Evolutionary conservation across 2,329 filamentous ascomycete genomes (phyloP).

Genomic region (Fulvia fulva): DNA sequence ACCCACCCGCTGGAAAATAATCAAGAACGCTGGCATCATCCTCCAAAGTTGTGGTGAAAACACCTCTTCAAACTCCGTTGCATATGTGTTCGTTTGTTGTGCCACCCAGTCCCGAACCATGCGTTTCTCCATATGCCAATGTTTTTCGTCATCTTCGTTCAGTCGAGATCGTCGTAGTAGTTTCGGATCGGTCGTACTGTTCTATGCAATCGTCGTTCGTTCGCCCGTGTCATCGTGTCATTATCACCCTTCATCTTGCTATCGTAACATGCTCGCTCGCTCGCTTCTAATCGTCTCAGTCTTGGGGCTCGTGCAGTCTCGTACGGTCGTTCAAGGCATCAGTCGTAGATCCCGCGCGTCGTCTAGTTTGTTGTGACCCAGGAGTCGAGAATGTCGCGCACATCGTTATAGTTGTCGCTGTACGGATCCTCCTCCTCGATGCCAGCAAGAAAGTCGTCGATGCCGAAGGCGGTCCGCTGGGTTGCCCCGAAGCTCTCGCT

Average conservation of each 20-base stretch:
- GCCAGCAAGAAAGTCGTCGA: slow-evolving; percentile 19
- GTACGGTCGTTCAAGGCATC: slow-evolving; percentile 5
- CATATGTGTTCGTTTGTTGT: not conserved
- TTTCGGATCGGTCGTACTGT: slow-evolving; percentile 1
- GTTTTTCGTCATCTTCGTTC: slow-evolving; percentile 1
- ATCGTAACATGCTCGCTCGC: slow-evolving; percentile 12
- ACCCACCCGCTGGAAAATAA: not conserved
- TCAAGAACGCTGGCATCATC: slow-evolving; percentile 6
- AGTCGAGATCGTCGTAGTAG: not conserved
- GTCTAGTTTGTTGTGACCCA: slow-evolving; percentile 19
- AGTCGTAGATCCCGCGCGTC: not conserved
- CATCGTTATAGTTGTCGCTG: slow-evolving; percentile 17
- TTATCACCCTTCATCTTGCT: slow-evolving; percentile 13
- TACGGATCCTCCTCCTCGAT: slow-evolving; percentile 6
- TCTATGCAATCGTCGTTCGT: slow-evolving; percentile 6
- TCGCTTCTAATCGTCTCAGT: not conserved
- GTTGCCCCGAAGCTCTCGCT: slow-evolving; percentile 71
- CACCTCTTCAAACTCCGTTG: slow-evolving; percentile 2
- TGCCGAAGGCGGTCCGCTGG: slow-evolving; percentile 44
- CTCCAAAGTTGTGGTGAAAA: not conserved
- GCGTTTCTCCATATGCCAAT: slow-evolving; percentile 5
- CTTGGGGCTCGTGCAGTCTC: slow-evolving; percentile 5
- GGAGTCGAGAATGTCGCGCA: slow-evolving; percentile 24
- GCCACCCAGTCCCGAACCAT: not conserved
- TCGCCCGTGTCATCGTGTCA: slow-evolving; percentile 12